Evolutionary conservation across 192 early-diverging fungal genomes (phyloP).

Genomic region (Paraglomus occultum): DNA sequence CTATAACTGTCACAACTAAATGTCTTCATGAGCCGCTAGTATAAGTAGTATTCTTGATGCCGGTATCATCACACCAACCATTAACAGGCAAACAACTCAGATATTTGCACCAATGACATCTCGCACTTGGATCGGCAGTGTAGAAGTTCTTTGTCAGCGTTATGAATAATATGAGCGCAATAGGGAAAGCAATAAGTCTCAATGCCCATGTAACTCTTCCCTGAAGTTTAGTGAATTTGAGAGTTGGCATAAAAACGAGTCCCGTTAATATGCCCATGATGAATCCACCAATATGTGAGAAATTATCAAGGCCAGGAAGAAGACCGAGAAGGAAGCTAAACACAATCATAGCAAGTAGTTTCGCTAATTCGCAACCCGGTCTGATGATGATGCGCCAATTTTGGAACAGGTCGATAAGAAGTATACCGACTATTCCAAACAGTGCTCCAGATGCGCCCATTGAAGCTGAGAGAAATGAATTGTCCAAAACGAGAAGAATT

Average conservation of each 20-base stretch:
- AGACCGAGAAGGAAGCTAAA: constrained; percentile 71
- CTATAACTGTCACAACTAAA: no score
- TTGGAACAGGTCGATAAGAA: constrained; percentile 74
- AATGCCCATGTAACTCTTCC: constrained; percentile 38
- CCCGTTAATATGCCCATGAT: constrained; percentile 63
- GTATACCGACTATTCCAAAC: constrained; percentile 73
- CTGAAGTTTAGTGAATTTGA: constrained; percentile 52
- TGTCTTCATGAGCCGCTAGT: no score
- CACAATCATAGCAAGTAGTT: constrained; percentile 59
- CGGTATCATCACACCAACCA: constrained; percentile 51
- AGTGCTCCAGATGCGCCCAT: constrained; percentile 59
- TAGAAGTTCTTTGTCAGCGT: constrained; percentile 51
- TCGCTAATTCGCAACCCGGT: constrained; percentile 66
- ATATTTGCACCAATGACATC: constrained; percentile 64
- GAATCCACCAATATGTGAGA: constrained; percentile 84
- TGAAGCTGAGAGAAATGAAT: constrained; percentile 41
- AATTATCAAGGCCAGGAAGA: constrained; percentile 80
- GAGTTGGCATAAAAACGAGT: constrained; percentile 68
- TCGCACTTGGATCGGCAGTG: constrained; percentile 37
- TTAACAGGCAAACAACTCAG: constrained; percentile 48
- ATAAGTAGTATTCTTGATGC: not conserved
- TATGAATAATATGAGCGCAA: constrained; percentile 44
- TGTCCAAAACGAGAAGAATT: not conserved
- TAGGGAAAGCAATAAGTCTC: constrained; percentile 37
- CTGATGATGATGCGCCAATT: constrained; percentile 69